Evolutionary conservation across 805 yeast genomes (phyloP).

Genomic region (Barnettozyma botsteinii): DNA sequence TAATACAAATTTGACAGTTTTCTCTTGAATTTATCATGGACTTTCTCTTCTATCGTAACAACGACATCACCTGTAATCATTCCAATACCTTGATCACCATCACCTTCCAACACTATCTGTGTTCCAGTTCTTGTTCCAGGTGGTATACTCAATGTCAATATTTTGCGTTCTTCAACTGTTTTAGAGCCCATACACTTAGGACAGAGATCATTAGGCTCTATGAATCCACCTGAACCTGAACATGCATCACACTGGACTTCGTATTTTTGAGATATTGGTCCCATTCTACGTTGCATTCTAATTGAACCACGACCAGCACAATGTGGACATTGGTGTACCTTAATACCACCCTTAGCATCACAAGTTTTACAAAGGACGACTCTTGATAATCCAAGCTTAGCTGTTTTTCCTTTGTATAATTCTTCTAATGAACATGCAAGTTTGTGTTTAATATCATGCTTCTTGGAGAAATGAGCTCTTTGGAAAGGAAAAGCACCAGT

Average conservation of each 20-base stretch:
- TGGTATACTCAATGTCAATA: slow-evolving; percentile 45
- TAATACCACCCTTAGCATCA: slow-evolving; percentile 44
- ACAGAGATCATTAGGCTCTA: slow-evolving; percentile 33
- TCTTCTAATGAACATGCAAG: slow-evolving; percentile 49
- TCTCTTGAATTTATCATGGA: slow-evolving; percentile 34
- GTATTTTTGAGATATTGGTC: slow-evolving; percentile 37
- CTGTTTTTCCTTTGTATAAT: slow-evolving; percentile 49
- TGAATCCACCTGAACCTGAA: slow-evolving; percentile 35
- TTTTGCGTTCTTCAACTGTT: slow-evolving; percentile 40
- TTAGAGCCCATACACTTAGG: slow-evolving; percentile 40
- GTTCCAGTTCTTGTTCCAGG: slow-evolving; percentile 54
- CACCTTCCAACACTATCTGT: slow-evolving; percentile 46
- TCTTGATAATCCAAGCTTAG: slow-evolving; percentile 50
- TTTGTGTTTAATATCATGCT: slow-evolving; percentile 53
- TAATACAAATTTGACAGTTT: slow-evolving; percentile 39
- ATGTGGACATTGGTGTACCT: slow-evolving; percentile 26
- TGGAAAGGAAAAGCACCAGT: not conserved
- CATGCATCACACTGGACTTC: slow-evolving; percentile 42
- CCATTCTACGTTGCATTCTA: slow-evolving; percentile 38
- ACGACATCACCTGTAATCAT: slow-evolving; percentile 64
- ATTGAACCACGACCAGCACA: slow-evolving; percentile 41
- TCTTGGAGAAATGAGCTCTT: slow-evolving; percentile 27
- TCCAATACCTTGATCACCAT: slow-evolving; percentile 59
- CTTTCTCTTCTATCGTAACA: slow-evolving; percentile 41
- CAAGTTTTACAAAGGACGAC: slow-evolving; percentile 45